phyloP scores from a whole-genome alignment of 164 flowering plant species.

The Malania oleifera region DNA sequence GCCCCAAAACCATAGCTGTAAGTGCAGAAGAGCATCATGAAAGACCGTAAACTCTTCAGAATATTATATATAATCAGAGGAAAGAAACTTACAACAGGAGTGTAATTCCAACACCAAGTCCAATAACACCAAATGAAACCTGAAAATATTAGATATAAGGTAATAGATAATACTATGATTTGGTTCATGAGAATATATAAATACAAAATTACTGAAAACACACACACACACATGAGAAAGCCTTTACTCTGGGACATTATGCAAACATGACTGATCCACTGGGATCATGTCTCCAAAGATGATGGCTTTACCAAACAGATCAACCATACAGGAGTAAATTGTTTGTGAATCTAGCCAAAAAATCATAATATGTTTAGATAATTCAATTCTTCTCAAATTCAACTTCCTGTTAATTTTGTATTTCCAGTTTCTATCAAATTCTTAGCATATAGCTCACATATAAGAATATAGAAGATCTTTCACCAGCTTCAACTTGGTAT shows the following conservation, averaged over 20 bases:
- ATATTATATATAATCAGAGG: background rate
- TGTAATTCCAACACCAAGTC: conserved; percentile 68
- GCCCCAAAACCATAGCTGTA: conserved; percentile 97
- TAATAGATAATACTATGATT: background rate
- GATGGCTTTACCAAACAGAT: background rate
- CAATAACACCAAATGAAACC: conserved; percentile 96
- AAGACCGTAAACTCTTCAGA: background rate
- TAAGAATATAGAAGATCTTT: too few relatives aligned
- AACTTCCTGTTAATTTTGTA: too few relatives aligned
- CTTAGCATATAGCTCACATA: too few relatives aligned
- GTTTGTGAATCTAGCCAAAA: background rate
- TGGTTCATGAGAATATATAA: background rate
- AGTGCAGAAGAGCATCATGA: background rate
- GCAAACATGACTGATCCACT: background rate
- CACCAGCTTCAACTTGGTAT: too few relatives aligned
- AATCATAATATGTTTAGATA: background rate
- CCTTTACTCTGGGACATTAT: too few relatives aligned
- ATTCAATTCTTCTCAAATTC: too few relatives aligned
- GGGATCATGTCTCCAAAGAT: too few relatives aligned
- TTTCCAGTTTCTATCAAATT: too few relatives aligned
- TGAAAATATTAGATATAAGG: conserved; percentile 35
- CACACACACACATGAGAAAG: too few relatives aligned
- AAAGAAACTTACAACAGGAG: conserved; percentile 67
- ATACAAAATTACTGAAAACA: background rate
- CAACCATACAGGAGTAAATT: background rate